Percentiles rank a stretch among this genome's conserved stretches.
Evolutionary conservation across 371 early-diverging fungal species (phyloP).

Genomic region (Apophysomyces elegans): DNA sequence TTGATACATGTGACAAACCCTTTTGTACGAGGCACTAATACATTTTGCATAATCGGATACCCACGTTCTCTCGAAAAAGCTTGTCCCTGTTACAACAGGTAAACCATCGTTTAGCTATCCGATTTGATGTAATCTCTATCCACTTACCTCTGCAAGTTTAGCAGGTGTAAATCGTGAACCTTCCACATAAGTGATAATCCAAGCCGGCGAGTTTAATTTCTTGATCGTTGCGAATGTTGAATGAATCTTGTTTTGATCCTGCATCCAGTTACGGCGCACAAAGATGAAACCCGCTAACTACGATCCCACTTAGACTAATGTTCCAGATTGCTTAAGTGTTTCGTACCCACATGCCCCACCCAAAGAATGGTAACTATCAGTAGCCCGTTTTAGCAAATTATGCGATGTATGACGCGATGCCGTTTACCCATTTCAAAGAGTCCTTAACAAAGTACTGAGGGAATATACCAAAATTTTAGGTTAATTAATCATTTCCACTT

Average conservation of each 20-base stretch:
- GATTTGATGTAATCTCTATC: neutral
- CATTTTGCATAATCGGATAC: constrained; percentile 65
- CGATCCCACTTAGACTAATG: constrained; percentile 13
- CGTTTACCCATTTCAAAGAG: constrained; percentile 66
- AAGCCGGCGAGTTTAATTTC: constrained; percentile 63
- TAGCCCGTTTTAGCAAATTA: neutral
- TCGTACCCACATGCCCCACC: constrained; percentile 67
- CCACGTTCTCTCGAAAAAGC: constrained; percentile 62
- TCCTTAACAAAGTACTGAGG: constrained; percentile 77
- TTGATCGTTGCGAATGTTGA: constrained; percentile 62
- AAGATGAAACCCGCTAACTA: constrained; percentile 74
- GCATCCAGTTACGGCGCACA: constrained; percentile 69
- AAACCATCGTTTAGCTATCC: neutral
- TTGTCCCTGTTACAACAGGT: constrained; percentile 45
- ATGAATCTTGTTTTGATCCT: constrained; percentile 67
- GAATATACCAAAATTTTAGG: neutral
- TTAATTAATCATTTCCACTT: neutral
- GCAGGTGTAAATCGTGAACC: constrained; percentile 68
- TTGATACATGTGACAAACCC: constrained; percentile 76
- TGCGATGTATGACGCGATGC: neutral
- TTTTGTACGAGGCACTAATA: constrained; percentile 81
- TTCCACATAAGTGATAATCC: constrained; percentile 77
- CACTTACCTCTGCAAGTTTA: constrained; percentile 59
- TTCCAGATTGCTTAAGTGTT: neutral
- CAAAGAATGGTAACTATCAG: constrained; percentile 60